Evolutionary conservation across 2,329 filamentous ascomycete genomes (phyloP).

Genomic region (Apiospora phragmitis): DNA sequence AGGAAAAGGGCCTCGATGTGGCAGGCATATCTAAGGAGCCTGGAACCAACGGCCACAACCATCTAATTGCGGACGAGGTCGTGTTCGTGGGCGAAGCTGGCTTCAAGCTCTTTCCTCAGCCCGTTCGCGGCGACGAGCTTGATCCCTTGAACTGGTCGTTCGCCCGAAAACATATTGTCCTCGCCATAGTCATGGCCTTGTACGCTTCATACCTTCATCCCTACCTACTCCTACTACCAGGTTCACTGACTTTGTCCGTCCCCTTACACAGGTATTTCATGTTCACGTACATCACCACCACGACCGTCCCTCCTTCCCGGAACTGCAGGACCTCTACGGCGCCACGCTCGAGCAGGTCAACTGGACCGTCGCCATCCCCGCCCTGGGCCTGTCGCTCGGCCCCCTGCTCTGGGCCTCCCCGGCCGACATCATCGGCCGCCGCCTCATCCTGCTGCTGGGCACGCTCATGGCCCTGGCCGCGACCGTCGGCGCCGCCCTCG

Average conservation of each 20-base stretch:
- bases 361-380: constrained; percentile 55
- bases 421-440: constrained; percentile 52
- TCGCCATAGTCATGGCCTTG: constrained; percentile 54
- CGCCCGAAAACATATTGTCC: constrained; percentile 46
- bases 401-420: constrained; percentile 50
- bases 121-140: constrained; percentile 39
- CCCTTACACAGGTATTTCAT: constrained; percentile 48
- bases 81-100: constrained; percentile 14
- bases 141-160: constrained; percentile 57
- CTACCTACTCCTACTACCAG: no score
- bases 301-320: constrained; percentile 52
- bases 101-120: constrained; percentile 38
- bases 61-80: not conserved
- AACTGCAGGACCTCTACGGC: constrained; percentile 47
- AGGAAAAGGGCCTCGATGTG: not conserved
- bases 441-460: constrained; percentile 48
- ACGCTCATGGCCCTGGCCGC: constrained; percentile 33
- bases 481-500: constrained; percentile 34
- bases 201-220: constrained; percentile 28
- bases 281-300: constrained; percentile 60
- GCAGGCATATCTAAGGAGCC: not conserved
- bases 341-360: constrained; percentile 49
- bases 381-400: constrained; percentile 50
- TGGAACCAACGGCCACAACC: not conserved
- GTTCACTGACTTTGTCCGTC: not conserved